These are phyloP conservation scores for Schizophyllum amplum DNA, from an alignment of 1,284 basidiomycete species.

Conservation along the genomic window DNA sequence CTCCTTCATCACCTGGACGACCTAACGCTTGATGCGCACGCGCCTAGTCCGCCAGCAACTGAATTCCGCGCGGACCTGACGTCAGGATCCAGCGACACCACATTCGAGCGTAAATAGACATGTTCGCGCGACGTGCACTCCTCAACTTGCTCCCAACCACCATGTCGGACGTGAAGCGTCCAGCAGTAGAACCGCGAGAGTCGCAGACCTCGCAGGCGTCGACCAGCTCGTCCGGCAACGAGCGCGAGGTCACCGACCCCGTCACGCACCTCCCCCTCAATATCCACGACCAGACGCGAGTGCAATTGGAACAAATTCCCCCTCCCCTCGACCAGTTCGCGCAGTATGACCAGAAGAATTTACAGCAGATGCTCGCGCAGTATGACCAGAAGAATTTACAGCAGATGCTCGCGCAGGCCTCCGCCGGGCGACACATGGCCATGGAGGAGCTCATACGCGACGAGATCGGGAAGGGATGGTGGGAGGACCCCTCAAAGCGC, in stretches of 20 bases:
- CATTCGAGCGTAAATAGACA: too few relatives aligned
- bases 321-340: slow-evolving; percentile 13
- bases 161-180: not conserved
- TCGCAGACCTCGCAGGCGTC: not conserved
- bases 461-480: slow-evolving; percentile 22
- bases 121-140: too few relatives aligned
- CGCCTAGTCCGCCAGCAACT: too few relatives aligned
- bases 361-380: slow-evolving; percentile 5
- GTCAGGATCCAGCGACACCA: too few relatives aligned
- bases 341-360: slow-evolving; percentile 6
- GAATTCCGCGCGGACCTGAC: too few relatives aligned
- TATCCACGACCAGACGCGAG: slow-evolving; percentile 26
- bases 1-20: too few relatives aligned
- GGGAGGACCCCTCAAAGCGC: slow-evolving; percentile 22
- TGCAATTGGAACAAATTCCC: slow-evolving; percentile 28
- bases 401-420: slow-evolving; percentile 12
- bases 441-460: slow-evolving; percentile 20
- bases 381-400: slow-evolving; percentile 9
- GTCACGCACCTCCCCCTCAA: slow-evolving; percentile 28
- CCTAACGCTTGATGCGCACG: too few relatives aligned
- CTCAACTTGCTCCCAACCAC: too few relatives aligned
- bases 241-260: slow-evolving; percentile 29
- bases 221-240: slow-evolving; percentile 4
- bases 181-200: not conserved
- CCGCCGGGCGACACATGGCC: slow-evolving; percentile 15